Evolutionary conservation across 139 green algal species (phyloP), one percentile per base, ranked within the genome.

Genomic region (Auxenochlorella pyrenoidosa): DNA sequence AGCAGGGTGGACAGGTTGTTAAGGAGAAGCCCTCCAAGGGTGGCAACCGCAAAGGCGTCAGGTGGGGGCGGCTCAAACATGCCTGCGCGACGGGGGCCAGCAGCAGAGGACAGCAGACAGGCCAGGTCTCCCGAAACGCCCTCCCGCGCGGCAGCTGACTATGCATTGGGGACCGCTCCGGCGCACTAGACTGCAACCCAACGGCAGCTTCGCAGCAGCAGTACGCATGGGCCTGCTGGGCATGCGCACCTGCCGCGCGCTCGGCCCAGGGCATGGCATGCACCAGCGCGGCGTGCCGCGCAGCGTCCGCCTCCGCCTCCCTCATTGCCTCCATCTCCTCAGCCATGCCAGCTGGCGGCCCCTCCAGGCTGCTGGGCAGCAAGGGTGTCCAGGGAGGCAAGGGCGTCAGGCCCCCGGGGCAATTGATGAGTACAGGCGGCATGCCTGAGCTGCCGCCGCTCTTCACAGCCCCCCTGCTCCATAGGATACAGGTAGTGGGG

Each of bases 61-160:
- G 78, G 63, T 2, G 90, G 90, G 3, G 90, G 75, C 10, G 83
- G 84, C 79, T 88, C 79, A 75, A 92, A 93, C 77, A 93, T 91
- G 65, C 77, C 90, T 83, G 88, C 60, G 28, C 60, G 28, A 43
- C 8, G 28, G 51, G 71, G n/a, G n/a, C n/a, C n/a, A n/a, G n/a
- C n/a, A n/a, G n/a, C n/a, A n/a, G n/a, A n/a, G n/a, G n/a, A n/a
- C n/a, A n/a, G n/a, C n/a, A n/a, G n/a, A n/a, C n/a, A n/a, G n/a
- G n/a, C n/a, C n/a, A n/a, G n/a, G n/a, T n/a, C n/a, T n/a, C n/a
- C n/a, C n/a, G n/a, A n/a, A n/a, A n/a, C n/a, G n/a, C n/a, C n/a
- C n/a, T n/a, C n/a, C n/a, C n/a, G n/a, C n/a, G 65, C 21, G 10
- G 43, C 32, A 41, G 8, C 19, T 54, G 47, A 6, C 10, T 6